phyloP scores from a whole-genome alignment of 805 yeast species.

The Metschnikowia peoriensis region DNA sequence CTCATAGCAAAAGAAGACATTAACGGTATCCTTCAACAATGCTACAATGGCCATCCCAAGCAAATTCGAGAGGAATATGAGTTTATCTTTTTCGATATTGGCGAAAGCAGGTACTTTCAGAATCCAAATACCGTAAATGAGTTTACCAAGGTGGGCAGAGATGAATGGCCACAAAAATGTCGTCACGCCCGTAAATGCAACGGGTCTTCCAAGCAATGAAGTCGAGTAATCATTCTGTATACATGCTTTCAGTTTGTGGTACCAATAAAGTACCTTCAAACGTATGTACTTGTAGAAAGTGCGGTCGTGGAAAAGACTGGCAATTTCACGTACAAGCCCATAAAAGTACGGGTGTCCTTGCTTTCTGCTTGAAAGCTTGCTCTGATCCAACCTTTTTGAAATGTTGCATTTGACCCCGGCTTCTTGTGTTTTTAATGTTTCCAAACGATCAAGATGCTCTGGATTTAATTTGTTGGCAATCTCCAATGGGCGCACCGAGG shows the following conservation, averaged over 20 bases:
- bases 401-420: slow-evolving; percentile 11
- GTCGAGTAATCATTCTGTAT: slow-evolving; percentile 34
- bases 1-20: slow-evolving; percentile 27
- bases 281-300: slow-evolving; percentile 1
- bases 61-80: slow-evolving; percentile 31
- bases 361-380: background rate
- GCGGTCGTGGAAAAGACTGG: slow-evolving; percentile 5
- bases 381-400: slow-evolving; percentile 3
- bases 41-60: slow-evolving; percentile 34
- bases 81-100: slow-evolving; percentile 15
- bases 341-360: background rate
- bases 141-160: slow-evolving; percentile 32
- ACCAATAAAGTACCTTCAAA: slow-evolving; percentile 16
- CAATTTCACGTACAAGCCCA: background rate
- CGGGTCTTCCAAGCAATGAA: slow-evolving; percentile 23
- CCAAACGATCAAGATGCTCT: slow-evolving; percentile 16
- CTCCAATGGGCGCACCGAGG: slow-evolving; percentile 30
- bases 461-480: slow-evolving; percentile 28
- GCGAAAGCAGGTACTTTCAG: slow-evolving; percentile 11
- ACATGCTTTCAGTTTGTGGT: slow-evolving; percentile 32
- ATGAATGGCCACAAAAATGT: slow-evolving; percentile 42
- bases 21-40: slow-evolving; percentile 31
- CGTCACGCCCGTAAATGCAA: slow-evolving; percentile 27
- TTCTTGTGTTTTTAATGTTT: slow-evolving; percentile 12
- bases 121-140: slow-evolving; percentile 18